phyloP scores from a whole-genome alignment of 164 flowering plant genomes.

The Liquidambar formosana region DNA sequence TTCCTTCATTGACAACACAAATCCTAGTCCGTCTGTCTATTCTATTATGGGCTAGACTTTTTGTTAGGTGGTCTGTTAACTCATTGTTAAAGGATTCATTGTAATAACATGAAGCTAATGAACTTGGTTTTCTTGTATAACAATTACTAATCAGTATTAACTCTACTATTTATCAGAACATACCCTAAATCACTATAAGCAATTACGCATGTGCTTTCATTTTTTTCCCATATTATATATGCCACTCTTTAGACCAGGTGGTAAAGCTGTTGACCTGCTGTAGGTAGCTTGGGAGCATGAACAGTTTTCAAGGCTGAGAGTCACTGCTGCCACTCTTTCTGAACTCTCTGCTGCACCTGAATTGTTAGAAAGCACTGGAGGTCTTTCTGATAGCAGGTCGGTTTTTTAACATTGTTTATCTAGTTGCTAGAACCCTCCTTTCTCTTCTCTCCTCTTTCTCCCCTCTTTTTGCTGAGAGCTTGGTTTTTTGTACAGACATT shows the following conservation, averaged over 20 bases:
- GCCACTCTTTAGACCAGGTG: constrained; percentile 9
- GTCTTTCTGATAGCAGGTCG: constrained; percentile 79
- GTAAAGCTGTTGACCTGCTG: constrained; percentile 34
- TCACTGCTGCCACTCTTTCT: constrained; percentile 93
- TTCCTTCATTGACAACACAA: too few relatives aligned
- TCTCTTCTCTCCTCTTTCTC: too few relatives aligned
- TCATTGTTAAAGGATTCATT: too few relatives aligned
- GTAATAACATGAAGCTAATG: background rate
- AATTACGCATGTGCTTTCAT: background rate
- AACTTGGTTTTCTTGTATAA: background rate
- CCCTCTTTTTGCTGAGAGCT: constrained; percentile 15
- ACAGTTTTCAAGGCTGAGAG: constrained; percentile 89
- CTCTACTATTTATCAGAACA: background rate
- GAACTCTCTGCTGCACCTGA: constrained; percentile 79
- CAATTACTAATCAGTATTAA: background rate
- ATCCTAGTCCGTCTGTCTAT: too few relatives aligned
- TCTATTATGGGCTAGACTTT: too few relatives aligned
- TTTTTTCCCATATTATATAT: background rate
- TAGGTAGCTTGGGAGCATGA: constrained; percentile 99
- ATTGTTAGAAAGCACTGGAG: constrained; percentile 75
- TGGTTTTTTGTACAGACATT: constrained; percentile 45
- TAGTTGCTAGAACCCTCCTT: constrained; percentile 5
- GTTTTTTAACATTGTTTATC: constrained; percentile 7
- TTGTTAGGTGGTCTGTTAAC: too few relatives aligned
- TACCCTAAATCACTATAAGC: background rate